Conservation (phyloP, 2,329 filamentous ascomycete species). For the Phaeophleospora eucalypticola region DNA sequence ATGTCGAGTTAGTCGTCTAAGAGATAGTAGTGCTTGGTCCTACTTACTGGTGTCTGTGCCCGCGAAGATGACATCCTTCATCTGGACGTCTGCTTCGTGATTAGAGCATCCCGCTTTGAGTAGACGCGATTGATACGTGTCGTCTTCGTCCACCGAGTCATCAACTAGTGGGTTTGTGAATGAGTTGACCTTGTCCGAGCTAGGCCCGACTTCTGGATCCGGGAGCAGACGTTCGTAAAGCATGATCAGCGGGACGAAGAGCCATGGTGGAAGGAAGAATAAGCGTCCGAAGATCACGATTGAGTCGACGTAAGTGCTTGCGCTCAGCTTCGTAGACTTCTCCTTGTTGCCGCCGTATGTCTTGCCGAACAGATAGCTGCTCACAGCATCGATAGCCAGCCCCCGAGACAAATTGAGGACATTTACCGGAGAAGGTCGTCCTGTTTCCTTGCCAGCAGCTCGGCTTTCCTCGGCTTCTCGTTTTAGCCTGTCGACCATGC, state of each 20-base stretch:
- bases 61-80: conserved; percentile 54
- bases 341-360: conserved; percentile 49
- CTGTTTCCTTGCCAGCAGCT: conserved; percentile 17
- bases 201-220: conserved; percentile 33
- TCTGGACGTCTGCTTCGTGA: conserved; percentile 47
- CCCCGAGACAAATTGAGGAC: conserved; percentile 48
- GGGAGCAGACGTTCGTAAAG: conserved; percentile 34
- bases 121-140: conserved; percentile 48
- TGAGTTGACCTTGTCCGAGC: conserved; percentile 40
- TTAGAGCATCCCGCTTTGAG: conserved; percentile 42
- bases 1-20: background rate
- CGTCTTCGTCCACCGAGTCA: conserved; percentile 29
- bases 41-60: conserved; percentile 47
- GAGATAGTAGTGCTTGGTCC: background rate
- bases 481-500: conserved; percentile 41
- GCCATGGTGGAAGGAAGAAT: conserved; percentile 48
- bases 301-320: conserved; percentile 51
- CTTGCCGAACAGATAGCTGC: conserved; percentile 50
- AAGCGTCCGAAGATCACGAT: conserved; percentile 54
- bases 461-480: conserved; percentile 29
- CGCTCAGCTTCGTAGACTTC: conserved; percentile 31
- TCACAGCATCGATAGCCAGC: conserved; percentile 53
- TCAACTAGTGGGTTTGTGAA: conserved; percentile 42
- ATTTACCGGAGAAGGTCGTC: conserved; percentile 38
- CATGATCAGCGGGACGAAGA: conserved; percentile 41